These are phyloP conservation scores for Cladophialophora exuberans DNA, from an alignment of 2,329 filamentous ascomycete species.

Conservation along the genomic window DNA sequence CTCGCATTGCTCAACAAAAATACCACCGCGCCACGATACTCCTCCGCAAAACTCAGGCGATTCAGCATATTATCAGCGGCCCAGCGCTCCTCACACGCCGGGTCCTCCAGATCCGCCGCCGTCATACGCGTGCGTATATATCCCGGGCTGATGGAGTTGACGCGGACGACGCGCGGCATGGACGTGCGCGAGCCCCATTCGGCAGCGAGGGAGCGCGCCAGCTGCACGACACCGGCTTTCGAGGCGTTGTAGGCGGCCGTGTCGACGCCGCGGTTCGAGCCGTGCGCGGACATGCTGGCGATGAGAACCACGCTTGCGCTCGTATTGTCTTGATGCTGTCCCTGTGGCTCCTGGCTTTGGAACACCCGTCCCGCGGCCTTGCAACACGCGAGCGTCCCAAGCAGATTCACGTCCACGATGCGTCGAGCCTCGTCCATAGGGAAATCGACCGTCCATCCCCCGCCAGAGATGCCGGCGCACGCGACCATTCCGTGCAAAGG, in stretches of 20 bases:
- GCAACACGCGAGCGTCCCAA: conserved; percentile 63
- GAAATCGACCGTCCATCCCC: conserved; percentile 48
- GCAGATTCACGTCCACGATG: conserved; percentile 70
- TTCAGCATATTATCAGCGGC: conserved; percentile 83
- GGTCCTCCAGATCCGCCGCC: conserved; percentile 17
- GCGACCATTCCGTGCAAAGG: conserved; percentile 21
- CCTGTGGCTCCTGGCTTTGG: conserved; percentile 32
- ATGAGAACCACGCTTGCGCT: conserved; percentile 78
- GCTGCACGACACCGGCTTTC: conserved; percentile 68
- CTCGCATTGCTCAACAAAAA: conserved; percentile 82
- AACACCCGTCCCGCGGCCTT: conserved; percentile 21
- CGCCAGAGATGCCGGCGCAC: conserved; percentile 12
- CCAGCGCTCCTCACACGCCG: conserved; percentile 61
- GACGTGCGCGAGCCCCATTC: conserved; percentile 68
- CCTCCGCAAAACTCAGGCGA: conserved; percentile 66
- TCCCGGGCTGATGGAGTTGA: conserved; percentile 57
- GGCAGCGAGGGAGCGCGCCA: conserved; percentile 65
- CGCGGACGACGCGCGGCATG: conserved; percentile 43
- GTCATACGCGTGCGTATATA: conserved; percentile 23
- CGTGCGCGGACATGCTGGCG: conserved; percentile 75
- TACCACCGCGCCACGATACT: conserved; percentile 66
- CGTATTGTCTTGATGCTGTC: conserved; percentile 29
- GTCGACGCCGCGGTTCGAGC: conserved; percentile 50
- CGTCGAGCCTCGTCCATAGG: conserved; percentile 58
- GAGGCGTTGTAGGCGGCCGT: conserved; percentile 68